These are phyloP conservation scores for Cyphellophora europaea DNA, from an alignment of 2,329 filamentous ascomycete species.

Conservation along the genomic window DNA sequence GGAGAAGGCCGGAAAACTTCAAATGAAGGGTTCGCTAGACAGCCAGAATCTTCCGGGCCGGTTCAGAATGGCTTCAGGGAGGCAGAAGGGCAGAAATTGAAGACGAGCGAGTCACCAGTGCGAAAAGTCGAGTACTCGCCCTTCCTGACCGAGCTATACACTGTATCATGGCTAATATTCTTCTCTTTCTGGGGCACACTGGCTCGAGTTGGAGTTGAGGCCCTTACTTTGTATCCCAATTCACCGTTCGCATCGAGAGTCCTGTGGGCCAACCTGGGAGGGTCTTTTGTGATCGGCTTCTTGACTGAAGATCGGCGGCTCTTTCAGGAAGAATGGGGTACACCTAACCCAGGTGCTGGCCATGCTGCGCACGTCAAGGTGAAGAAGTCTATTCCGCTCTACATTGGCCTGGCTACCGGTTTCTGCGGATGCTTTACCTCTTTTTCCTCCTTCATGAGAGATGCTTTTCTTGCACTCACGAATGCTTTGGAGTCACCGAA, in stretches of 20 bases:
- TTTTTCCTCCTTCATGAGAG: conserved; percentile 72
- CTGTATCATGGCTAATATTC: conserved; percentile 67
- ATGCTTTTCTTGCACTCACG: conserved; percentile 63
- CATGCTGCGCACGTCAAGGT: conserved; percentile 15
- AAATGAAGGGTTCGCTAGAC: no score
- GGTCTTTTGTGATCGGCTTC: conserved; percentile 71
- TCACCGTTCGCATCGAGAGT: conserved; percentile 61
- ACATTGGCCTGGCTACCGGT: conserved; percentile 70
- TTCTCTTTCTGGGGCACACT: conserved; percentile 75
- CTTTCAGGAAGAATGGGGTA: conserved; percentile 41
- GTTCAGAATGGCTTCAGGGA: no score
- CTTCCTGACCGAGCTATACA: conserved; percentile 26
- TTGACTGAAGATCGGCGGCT: conserved; percentile 63
- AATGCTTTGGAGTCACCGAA: conserved; percentile 46
- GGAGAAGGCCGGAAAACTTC: no score
- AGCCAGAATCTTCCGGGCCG: no score
- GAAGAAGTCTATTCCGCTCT: conserved; percentile 76
- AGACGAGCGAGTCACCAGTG: no score
- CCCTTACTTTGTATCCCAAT: conserved; percentile 66
- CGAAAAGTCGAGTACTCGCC: no score
- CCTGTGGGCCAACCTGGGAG: conserved; percentile 76
- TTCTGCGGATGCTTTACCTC: conserved; percentile 81
- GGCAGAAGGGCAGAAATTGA: no score
- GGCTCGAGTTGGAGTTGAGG: conserved; percentile 64
- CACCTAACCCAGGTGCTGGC: conserved; percentile 11